These are phyloP conservation scores for Brettanomyces anomalus DNA, from an alignment of 805 yeast genomes.

Conservation along the genomic window DNA sequence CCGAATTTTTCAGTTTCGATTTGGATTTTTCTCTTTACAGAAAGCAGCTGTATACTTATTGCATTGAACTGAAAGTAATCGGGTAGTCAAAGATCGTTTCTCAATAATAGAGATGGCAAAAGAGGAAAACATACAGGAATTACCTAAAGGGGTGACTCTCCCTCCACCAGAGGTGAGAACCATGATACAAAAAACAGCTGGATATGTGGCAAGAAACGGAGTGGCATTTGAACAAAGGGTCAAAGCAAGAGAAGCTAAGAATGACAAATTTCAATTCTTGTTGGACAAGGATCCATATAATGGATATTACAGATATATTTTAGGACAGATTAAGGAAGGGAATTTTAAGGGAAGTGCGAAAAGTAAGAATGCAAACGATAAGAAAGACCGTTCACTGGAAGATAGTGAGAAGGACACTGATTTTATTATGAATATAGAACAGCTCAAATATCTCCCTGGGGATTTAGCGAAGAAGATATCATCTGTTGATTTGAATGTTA, in stretches of 20 bases:
- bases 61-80: no score
- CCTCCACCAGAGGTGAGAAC: conserved; percentile 46
- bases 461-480: conserved; percentile 35
- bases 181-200: conserved; percentile 63
- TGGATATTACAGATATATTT: conserved; percentile 44
- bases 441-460: conserved; percentile 19
- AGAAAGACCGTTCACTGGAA: background rate
- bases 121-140: background rate
- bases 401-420: conserved; percentile 1
- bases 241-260: conserved; percentile 33
- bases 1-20: no score
- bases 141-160: conserved; percentile 28
- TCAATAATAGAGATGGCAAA: background rate
- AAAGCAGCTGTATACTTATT: no score
- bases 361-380: background rate
- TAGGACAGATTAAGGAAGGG: conserved; percentile 25
- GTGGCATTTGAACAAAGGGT: conserved; percentile 52
- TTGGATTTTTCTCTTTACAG: no score
- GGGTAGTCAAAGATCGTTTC: no score
- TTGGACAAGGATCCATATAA: conserved; percentile 44
- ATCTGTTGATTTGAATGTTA: conserved; percentile 52
- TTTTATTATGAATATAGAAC: conserved; percentile 8
- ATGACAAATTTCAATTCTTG: conserved; percentile 58
- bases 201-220: conserved; percentile 64
- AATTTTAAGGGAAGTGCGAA: background rate